phyloP scores from a whole-genome alignment of 306 rosid species.

The Cucumis melo region DNA sequence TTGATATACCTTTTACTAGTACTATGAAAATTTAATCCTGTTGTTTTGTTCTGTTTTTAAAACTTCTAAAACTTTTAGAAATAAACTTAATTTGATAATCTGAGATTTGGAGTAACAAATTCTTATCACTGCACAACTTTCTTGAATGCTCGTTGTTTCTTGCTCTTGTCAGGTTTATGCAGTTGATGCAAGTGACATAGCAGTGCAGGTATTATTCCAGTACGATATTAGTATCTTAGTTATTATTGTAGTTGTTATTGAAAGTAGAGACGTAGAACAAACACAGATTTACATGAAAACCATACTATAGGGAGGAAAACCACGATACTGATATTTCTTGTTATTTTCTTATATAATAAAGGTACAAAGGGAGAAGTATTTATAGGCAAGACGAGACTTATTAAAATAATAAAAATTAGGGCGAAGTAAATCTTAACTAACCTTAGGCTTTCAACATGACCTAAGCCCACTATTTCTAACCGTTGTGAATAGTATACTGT shows the following conservation, averaged over 20 bases:
- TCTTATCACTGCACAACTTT: background rate
- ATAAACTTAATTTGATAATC: background rate
- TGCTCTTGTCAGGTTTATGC: constrained; percentile 64
- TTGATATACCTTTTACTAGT: background rate
- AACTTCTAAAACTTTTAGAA: no score
- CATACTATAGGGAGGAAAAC: no score
- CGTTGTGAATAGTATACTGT: background rate
- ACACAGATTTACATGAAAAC: no score
- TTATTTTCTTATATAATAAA: no score
- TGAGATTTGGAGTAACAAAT: background rate
- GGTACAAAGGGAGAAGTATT: no score
- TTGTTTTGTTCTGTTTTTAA: background rate
- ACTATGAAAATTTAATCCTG: background rate
- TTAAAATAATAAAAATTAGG: no score
- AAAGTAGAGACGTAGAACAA: no score
- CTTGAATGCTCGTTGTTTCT: constrained; percentile 10
- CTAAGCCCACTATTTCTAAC: no score
- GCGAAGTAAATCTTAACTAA: no score
- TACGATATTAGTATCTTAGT: background rate
- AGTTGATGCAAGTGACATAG: constrained; percentile 97
- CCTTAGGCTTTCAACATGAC: no score
- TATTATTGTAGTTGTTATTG: background rate
- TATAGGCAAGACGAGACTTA: no score
- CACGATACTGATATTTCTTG: no score
- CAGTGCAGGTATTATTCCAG: constrained; percentile 56